Evolutionary conservation across 2,329 filamentous ascomycete genomes (phyloP).

Genomic region (Calonectria multiphialidica): DNA sequence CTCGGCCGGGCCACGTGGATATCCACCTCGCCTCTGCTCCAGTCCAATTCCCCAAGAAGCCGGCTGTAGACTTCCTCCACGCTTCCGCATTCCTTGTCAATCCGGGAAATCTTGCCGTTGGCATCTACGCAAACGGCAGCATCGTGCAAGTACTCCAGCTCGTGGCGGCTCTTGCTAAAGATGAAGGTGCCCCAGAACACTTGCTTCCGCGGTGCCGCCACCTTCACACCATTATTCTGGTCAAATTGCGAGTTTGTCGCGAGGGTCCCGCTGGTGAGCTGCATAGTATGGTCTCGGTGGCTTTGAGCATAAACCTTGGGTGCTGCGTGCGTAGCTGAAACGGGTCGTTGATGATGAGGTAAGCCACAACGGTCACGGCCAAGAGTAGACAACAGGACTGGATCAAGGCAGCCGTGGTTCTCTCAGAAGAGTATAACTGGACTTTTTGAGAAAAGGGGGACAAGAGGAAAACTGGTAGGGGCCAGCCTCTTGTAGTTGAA

Average conservation of each 20-base stretch:
- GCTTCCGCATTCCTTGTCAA: conserved; percentile 54
- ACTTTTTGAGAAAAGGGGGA: background rate
- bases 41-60: conserved; percentile 58
- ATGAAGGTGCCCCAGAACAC: conserved; percentile 69
- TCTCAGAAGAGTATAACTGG: background rate
- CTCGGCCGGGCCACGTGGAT: conserved; percentile 55
- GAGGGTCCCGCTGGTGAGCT: background rate
- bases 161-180: conserved; percentile 60
- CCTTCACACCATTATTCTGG: background rate
- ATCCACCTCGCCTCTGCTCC: conserved; percentile 54
- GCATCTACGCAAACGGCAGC: conserved; percentile 64
- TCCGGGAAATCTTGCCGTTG: conserved; percentile 62
- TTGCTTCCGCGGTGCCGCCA: conserved; percentile 51
- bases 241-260: background rate
- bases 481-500: conserved; percentile 3
- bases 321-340: background rate
- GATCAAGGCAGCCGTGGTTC: background rate
- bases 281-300: background rate
- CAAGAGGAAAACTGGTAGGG: background rate
- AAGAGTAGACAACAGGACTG: background rate
- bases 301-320: background rate
- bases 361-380: background rate
- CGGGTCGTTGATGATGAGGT: background rate
- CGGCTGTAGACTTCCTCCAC: conserved; percentile 45
- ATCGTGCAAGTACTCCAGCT: conserved; percentile 65